phyloP scores from a whole-genome alignment of 768 basidiomycete genomes.

The Lyophyllum decastes region DNA sequence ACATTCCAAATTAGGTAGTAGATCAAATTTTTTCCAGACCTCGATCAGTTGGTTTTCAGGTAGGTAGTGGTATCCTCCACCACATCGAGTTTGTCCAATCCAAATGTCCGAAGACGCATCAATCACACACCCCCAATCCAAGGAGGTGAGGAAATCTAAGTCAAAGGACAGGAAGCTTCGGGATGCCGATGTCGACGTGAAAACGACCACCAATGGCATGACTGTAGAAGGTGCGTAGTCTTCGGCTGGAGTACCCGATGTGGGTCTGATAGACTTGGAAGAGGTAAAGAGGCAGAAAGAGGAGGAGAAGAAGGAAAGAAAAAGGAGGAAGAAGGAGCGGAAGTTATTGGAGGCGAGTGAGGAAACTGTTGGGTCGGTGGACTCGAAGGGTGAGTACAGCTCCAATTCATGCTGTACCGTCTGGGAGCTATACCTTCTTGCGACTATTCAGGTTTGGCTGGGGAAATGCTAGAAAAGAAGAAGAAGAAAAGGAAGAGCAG shows the following conservation, averaged over 20 bases:
- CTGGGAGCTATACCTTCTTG: not conserved
- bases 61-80: not conserved
- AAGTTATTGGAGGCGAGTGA: constrained; percentile 12
- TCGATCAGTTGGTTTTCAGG: constrained; percentile 6
- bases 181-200: not conserved
- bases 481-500: constrained; percentile 34
- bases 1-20: not conserved
- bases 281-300: constrained; percentile 19
- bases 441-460: not conserved
- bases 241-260: not conserved
- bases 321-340: constrained; percentile 23
- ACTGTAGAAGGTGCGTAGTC: constrained; percentile 2
- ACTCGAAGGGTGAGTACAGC: constrained; percentile 22
- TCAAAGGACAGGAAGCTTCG: constrained; percentile 19
- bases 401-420: not conserved
- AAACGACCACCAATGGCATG: not conserved
- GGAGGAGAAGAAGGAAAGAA: constrained; percentile 25
- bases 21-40: constrained; percentile 11
- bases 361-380: constrained; percentile 10
- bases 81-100: not conserved
- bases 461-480: constrained; percentile 16
- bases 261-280: constrained; percentile 10
- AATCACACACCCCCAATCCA: constrained; percentile 11
- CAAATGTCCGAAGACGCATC: constrained; percentile 30
- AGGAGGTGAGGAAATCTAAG: constrained; percentile 28